Evolutionary conservation across 495 filamentous ascomycete species (phyloP).

Genomic region (Bathelium albidoporum): DNA sequence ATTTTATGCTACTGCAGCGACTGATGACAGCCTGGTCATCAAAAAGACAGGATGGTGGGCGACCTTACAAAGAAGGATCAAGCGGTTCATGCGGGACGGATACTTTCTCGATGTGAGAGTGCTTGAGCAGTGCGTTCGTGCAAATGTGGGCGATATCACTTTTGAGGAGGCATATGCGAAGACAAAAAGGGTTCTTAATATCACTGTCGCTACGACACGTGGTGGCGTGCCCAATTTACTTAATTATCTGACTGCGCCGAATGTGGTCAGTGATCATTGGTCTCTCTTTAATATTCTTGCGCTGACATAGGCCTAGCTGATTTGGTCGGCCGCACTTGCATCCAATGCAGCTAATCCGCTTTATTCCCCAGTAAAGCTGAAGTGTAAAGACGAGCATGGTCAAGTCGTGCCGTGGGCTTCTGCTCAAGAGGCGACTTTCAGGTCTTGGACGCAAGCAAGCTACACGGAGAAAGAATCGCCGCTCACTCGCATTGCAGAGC

Average conservation of each 20-base stretch:
- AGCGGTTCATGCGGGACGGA: slow-evolving; percentile 59
- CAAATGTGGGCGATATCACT: slow-evolving; percentile 80
- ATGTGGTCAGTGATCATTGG: slow-evolving; percentile 58
- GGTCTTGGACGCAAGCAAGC: slow-evolving; percentile 54
- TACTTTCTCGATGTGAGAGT: slow-evolving; percentile 76
- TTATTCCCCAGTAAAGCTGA: slow-evolving; percentile 58
- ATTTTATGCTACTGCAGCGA: slow-evolving; percentile 40
- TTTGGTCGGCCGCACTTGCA: slow-evolving; percentile 88
- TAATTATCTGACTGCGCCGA: slow-evolving; percentile 89
- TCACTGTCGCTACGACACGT: slow-evolving; percentile 69
- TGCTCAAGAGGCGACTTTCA: slow-evolving; percentile 55
- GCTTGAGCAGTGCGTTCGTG: slow-evolving; percentile 73
- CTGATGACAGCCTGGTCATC: not conserved
- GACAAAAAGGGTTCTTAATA: slow-evolving; percentile 83
- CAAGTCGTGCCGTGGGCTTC: slow-evolving; percentile 70
- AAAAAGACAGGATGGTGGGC: slow-evolving; percentile 36
- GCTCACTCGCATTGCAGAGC: slow-evolving; percentile 70
- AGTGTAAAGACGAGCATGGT: slow-evolving; percentile 74
- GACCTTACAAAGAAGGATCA: slow-evolving; percentile 50
- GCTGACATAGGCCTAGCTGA: slow-evolving; percentile 40
- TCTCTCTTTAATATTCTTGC: not conserved
- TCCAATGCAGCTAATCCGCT: slow-evolving; percentile 68
- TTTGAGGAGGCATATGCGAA: slow-evolving; percentile 87
- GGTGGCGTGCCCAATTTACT: slow-evolving; percentile 75
- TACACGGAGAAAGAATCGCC: slow-evolving; percentile 72